Conservation (phyloP, 1,139 yeast species). For the Yamadazyma trypodendri region DNA sequence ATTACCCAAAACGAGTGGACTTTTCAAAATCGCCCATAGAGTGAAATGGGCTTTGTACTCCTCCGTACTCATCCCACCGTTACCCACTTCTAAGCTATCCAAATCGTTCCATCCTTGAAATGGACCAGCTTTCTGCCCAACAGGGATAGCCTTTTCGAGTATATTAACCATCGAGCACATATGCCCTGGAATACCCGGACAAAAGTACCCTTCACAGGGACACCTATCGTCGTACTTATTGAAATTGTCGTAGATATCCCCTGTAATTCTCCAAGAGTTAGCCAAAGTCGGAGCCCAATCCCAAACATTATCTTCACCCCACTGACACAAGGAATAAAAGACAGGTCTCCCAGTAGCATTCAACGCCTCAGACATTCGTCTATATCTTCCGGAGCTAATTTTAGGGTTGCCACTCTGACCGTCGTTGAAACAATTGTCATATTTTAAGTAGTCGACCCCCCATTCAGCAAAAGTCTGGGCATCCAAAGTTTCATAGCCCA, state of each 20-base stretch:
- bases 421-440: conserved; percentile 26
- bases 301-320: conserved; percentile 23
- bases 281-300: conserved; percentile 25
- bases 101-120: conserved; percentile 26
- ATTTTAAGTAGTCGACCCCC: conserved; percentile 27
- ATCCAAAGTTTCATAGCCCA: conserved; percentile 23
- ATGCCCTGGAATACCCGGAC: conserved; percentile 19
- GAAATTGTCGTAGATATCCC: conserved; percentile 21
- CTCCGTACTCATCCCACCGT: conserved; percentile 23
- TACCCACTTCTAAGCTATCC: conserved; percentile 28
- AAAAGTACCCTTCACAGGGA: conserved; percentile 22
- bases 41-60: conserved; percentile 25
- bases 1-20: conserved; percentile 25
- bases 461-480: conserved; percentile 24
- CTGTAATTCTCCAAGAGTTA: conserved; percentile 26
- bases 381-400: conserved; percentile 20
- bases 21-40: conserved; percentile 25
- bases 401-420: conserved; percentile 22
- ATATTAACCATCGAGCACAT: conserved; percentile 24
- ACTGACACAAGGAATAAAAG: conserved; percentile 25
- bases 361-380: conserved; percentile 24
- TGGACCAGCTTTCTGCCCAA: conserved; percentile 19
- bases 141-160: conserved; percentile 21
- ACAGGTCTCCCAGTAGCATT: conserved; percentile 24
- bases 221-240: conserved; percentile 22